Evolutionary conservation across 208 protist genomes (phyloP), one percentile per base, ranked within the genome.

Genomic region (Crithidia sp.): DNA sequence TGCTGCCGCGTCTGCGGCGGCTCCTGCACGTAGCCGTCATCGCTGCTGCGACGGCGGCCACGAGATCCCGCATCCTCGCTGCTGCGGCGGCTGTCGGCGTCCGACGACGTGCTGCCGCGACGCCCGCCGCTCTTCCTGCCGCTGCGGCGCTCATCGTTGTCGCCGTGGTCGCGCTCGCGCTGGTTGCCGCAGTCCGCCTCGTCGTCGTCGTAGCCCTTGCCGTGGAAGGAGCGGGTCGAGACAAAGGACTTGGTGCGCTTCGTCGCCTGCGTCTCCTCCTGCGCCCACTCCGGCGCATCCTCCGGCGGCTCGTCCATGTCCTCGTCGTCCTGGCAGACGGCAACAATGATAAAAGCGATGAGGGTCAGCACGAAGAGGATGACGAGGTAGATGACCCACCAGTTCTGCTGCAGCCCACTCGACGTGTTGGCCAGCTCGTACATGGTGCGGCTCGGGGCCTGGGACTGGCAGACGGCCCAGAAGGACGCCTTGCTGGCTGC

Each of bases 261-360:
- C 43, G 58, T 43, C 66, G 47, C 16, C 0, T 55, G 37, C 10
- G 67, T 76, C 67, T 87, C 78, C 12, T 72, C 19, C 53, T 81
- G 56, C 14, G 79, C 82, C 82, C 82, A 87, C 62, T 79, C 82
- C 28, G 82, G 82, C 8, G 78, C 82, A 37, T 84, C 78, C 65
- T 87, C 82, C 59, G 79, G 78, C 19, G 82, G 82, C 71, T 87
- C 82, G 56, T 87, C 82, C 82, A 82, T 83, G 63, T 81, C 72
- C 66, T 87, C 82, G 55, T 75, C 60, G 40, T 87, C 82, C 64
- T 87, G 82, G 71, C 82, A 87, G 50, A 44, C 45, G 47, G 59
- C 67, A n/a, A 68, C 50, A 6, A 84, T 19, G 37, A 81, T 36
- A 50, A 87, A 84, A 50, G 52, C 41, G 52, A 87, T 45, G 41